Evolutionary conservation across 352 stramenopile genomes (phyloP).

Genomic region (Phytophthora citricola): DNA sequence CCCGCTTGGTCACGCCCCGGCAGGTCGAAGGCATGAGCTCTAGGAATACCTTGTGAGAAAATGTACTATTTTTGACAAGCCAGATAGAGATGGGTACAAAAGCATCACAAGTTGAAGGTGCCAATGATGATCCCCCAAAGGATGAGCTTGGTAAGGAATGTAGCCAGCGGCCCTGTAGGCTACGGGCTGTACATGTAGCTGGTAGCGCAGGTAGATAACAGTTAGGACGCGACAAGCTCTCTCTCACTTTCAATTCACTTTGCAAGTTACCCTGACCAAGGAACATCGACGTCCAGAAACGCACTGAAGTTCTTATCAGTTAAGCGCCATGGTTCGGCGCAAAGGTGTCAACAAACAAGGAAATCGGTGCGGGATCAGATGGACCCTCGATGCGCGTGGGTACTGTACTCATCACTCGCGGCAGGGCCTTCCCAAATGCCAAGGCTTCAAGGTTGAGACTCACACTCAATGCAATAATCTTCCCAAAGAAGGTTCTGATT

Average conservation of each 20-base stretch:
- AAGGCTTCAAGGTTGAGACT: conserved; percentile 17
- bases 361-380: conserved; percentile 12
- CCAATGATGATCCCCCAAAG: background rate
- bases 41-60: conserved; percentile 11
- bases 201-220: too few relatives aligned
- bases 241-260: too few relatives aligned
- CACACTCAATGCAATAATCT: conserved; percentile 6
- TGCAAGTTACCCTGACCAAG: too few relatives aligned
- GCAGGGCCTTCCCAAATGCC: conserved; percentile 19
- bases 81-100: conserved; percentile 1
- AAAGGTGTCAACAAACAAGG: conserved; percentile 4
- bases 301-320: background rate
- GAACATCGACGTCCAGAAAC: too few relatives aligned
- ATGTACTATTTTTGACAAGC: conserved; percentile 7
- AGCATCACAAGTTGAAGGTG: background rate
- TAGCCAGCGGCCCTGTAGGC: too few relatives aligned
- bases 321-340: background rate
- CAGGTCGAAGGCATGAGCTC: conserved; percentile 4
- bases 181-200: too few relatives aligned
- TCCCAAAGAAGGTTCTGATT: conserved; percentile 34
- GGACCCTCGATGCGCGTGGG: conserved; percentile 19
- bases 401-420: conserved; percentile 16
- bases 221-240: too few relatives aligned
- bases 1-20: conserved; percentile 26
- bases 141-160: too few relatives aligned